phyloP scores from a whole-genome alignment of 2,329 filamentous ascomycete species.

The Grosmannia huntii region DNA sequence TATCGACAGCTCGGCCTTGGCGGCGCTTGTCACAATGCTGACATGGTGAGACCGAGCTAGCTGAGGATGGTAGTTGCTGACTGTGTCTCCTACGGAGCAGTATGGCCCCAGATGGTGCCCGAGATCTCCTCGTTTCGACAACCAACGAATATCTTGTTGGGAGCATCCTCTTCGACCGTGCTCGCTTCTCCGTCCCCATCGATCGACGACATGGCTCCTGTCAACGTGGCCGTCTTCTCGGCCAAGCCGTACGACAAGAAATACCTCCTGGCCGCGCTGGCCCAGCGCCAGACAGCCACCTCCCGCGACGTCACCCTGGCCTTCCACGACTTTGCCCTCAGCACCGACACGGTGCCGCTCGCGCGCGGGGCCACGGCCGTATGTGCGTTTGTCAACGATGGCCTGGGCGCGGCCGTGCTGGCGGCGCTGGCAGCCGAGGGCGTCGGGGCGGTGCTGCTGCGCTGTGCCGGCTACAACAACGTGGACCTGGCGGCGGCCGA shows the following conservation, averaged over 20 bases:
- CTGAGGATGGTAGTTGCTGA: too few species aligned
- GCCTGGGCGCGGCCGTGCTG: conserved; percentile 37
- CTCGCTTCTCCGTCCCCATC: too few species aligned
- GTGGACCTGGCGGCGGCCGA: conserved; percentile 46
- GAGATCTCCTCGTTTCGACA: too few species aligned
- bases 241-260: conserved; percentile 49
- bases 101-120: too few species aligned
- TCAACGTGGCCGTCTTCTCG: conserved; percentile 53
- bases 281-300: conserved; percentile 19
- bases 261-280: conserved; percentile 27
- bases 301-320: conserved; percentile 24
- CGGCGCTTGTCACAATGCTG: too few species aligned
- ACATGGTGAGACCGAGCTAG: too few species aligned
- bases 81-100: too few species aligned
- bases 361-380: conserved; percentile 41
- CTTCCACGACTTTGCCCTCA: conserved; percentile 47
- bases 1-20: too few species aligned
- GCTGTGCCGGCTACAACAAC: conserved; percentile 58
- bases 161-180: too few species aligned
- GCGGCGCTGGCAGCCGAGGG: conserved; percentile 33
- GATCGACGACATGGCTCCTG: background rate
- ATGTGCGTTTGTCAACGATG: conserved; percentile 59
- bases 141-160: too few species aligned
- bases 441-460: conserved; percentile 46
- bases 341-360: conserved; percentile 40